These are phyloP conservation scores for Magnaporthiopsis incrustans DNA, from an alignment of 2,329 filamentous ascomycete genomes.

Conservation along the genomic window DNA sequence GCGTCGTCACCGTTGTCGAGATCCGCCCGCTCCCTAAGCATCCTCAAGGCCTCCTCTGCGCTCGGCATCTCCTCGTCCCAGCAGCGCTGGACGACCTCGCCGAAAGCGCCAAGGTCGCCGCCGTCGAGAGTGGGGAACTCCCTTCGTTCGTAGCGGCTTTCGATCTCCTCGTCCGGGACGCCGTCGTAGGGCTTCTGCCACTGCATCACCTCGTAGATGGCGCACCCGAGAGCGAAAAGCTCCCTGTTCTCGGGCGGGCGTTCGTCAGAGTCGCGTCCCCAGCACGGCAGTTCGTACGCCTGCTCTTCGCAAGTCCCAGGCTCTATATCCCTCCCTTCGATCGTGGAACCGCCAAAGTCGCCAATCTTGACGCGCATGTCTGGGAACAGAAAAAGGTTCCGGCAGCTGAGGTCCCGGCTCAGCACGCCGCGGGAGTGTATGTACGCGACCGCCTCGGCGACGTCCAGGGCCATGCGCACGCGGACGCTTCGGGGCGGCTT, in stretches of 20 bases:
- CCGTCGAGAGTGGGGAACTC: not conserved
- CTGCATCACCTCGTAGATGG: not conserved
- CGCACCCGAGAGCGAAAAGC: not conserved
- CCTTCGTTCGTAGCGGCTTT: not conserved
- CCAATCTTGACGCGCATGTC: not conserved
- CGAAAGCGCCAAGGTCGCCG: not conserved
- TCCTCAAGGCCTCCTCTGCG: too few relatives aligned
- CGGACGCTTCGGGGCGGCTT: not conserved
- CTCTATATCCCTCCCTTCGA: not conserved
- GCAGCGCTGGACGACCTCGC: too few relatives aligned
- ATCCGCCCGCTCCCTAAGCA: too few relatives aligned
- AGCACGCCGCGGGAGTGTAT: not conserved
- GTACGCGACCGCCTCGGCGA: not conserved
- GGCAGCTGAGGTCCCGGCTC: not conserved
- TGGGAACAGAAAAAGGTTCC: not conserved
- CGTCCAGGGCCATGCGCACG: not conserved
- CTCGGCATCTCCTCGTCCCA: too few relatives aligned
- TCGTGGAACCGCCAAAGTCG: constrained; percentile 1
- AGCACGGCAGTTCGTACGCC: not conserved
- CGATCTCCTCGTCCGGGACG: not conserved
- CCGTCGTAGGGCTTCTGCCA: not conserved
- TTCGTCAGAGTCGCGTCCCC: not conserved
- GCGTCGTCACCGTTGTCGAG: too few relatives aligned
- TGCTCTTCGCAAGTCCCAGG: not conserved
- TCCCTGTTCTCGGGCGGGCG: not conserved